Evolutionary conservation across 441 rosid genomes (phyloP).

Genomic region (Francoa sonchifolia): DNA sequence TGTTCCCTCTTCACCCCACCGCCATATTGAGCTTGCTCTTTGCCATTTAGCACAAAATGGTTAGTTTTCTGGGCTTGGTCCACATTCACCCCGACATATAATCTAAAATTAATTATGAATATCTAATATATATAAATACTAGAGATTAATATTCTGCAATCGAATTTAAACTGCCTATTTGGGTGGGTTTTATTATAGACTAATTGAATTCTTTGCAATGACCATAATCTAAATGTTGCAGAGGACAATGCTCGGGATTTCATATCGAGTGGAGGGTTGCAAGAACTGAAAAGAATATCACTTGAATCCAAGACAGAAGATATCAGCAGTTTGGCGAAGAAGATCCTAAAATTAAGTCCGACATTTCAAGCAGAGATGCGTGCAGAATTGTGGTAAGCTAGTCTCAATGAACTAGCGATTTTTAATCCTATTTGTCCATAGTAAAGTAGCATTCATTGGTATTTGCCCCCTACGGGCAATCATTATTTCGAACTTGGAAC

Average conservation of each 20-base stretch:
- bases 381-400: constrained; percentile 6
- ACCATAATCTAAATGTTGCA: constrained; percentile 29
- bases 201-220: no score
- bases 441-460: no score
- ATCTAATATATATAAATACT: background rate
- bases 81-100: background rate
- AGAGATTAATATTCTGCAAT: background rate
- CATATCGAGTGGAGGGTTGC: constrained; percentile 45
- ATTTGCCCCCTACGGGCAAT: no score
- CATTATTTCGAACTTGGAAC: no score
- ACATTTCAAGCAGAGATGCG: constrained; percentile 26
- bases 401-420: no score
- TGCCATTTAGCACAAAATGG: constrained; percentile 96
- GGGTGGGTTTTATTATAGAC: no score
- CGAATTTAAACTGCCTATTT: background rate
- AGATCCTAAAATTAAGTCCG: constrained; percentile 51
- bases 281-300: constrained; percentile 58
- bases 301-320: constrained; percentile 78
- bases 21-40: constrained; percentile 81
- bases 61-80: constrained; percentile 6
- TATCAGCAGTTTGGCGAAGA: constrained; percentile 73
- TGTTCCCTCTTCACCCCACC: constrained; percentile 57
- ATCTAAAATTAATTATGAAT: no score
- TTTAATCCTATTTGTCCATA: no score
- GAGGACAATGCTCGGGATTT: constrained; percentile 64